phyloP scores from a whole-genome alignment of 1,284 basidiomycete genomes.

The Malassezia japonica region DNA sequence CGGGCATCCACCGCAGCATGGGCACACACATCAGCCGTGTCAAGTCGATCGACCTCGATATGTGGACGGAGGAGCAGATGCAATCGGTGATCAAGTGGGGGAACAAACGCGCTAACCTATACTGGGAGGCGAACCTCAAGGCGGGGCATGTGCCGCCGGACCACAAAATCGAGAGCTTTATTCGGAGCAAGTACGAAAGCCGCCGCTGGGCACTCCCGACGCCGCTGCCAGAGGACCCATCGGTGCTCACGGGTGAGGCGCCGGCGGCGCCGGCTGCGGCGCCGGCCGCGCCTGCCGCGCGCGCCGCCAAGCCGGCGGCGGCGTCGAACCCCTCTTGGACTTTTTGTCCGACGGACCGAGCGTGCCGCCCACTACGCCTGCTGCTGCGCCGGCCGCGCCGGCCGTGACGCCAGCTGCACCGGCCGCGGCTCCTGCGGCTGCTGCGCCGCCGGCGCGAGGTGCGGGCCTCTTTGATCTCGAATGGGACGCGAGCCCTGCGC shows the following conservation, averaged over 20 bases:
- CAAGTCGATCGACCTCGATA: slow-evolving; percentile 93
- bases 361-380: neutral
- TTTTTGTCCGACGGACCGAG: neutral
- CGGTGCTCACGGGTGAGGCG: slow-evolving; percentile 53
- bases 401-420: neutral
- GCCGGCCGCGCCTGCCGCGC: neutral
- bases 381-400: neutral
- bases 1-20: slow-evolving; percentile 95
- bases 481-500: slow-evolving; percentile 53
- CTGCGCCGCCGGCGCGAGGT: slow-evolving; percentile 42
- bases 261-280: slow-evolving; percentile 20
- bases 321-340: slow-evolving; percentile 6
- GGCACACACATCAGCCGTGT: slow-evolving; percentile 71
- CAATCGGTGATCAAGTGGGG: slow-evolving; percentile 72
- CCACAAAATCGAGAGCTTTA: slow-evolving; percentile 97
- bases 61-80: slow-evolving; percentile 98
- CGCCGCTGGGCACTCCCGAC: slow-evolving; percentile 85
- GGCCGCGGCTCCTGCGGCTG: slow-evolving; percentile 12
- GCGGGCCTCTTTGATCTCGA: slow-evolving; percentile 76
- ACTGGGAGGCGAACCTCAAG: slow-evolving; percentile 95
- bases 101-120: slow-evolving; percentile 78
- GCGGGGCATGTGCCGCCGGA: slow-evolving; percentile 85
- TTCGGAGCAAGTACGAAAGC: slow-evolving; percentile 92
- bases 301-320: neutral
- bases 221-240: slow-evolving; percentile 70